phyloP scores from a whole-genome alignment of 768 basidiomycete species.

The Leccinum incarnatum region DNA sequence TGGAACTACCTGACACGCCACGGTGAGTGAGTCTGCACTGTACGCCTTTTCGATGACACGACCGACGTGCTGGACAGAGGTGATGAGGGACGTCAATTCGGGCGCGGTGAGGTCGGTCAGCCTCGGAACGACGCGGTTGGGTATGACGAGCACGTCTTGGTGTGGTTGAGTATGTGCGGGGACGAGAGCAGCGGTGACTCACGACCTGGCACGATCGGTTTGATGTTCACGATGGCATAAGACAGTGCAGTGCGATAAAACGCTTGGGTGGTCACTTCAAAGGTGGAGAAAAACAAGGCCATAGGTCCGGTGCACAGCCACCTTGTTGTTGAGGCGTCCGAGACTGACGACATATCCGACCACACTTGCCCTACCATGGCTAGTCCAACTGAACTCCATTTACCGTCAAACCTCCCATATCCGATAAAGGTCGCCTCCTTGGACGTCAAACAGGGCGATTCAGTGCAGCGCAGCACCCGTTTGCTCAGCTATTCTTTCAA shows the following conservation, averaged over 20 bases:
- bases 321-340: neutral
- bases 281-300: conserved; percentile 66
- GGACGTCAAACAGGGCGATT: conserved; percentile 43
- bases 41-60: conserved; percentile 78
- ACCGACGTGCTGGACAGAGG: conserved; percentile 76
- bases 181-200: conserved; percentile 34
- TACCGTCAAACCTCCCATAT: conserved; percentile 79
- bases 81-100: conserved; percentile 81
- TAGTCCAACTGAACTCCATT: conserved; percentile 68
- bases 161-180: conserved; percentile 1
- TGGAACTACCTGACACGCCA: conserved; percentile 78
- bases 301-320: conserved; percentile 20
- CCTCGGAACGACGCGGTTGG: conserved; percentile 53
- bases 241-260: conserved; percentile 70
- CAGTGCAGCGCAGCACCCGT: conserved; percentile 68
- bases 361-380: conserved; percentile 36
- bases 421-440: conserved; percentile 80
- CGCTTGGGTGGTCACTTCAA: conserved; percentile 73
- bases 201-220: conserved; percentile 94
- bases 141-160: conserved; percentile 62
- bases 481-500: conserved; percentile 85
- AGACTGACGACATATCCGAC: conserved; percentile 12
- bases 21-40: conserved; percentile 76
- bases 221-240: conserved; percentile 91
- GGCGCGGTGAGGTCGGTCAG: conserved; percentile 53